Percentiles rank a stretch among this genome's conserved stretches.
phyloP scores from a whole-genome alignment of 2,329 filamentous ascomycete genomes.

The Ophiostoma sp. region DNA sequence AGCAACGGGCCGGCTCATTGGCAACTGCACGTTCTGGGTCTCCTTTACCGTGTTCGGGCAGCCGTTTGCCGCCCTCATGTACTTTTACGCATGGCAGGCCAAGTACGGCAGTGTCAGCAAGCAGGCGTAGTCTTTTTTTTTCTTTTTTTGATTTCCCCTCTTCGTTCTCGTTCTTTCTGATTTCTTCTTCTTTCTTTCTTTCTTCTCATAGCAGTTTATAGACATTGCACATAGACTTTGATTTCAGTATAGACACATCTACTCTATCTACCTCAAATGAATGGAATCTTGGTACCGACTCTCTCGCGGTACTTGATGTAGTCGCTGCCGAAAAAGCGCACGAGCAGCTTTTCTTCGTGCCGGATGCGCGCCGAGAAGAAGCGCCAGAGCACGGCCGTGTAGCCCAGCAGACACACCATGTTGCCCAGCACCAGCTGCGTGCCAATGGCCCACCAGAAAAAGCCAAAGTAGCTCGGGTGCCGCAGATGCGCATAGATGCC shows the following conservation, averaged over 20 bases:
- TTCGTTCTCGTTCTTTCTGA: not conserved
- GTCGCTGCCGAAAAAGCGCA: slow-evolving; percentile 77
- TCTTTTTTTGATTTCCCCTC: not conserved
- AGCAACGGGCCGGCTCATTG: slow-evolving; percentile 69
- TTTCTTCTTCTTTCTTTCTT: no score
- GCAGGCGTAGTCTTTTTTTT: slow-evolving; percentile 17
- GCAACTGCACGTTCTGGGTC: slow-evolving; percentile 94
- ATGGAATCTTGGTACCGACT: slow-evolving; percentile 75
- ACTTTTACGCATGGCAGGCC: slow-evolving; percentile 98
- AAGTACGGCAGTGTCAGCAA: slow-evolving; percentile 83
- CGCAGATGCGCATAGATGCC: slow-evolving; percentile 72
- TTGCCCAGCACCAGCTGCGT: slow-evolving; percentile 91
- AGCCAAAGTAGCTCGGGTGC: slow-evolving; percentile 94
- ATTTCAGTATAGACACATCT: not conserved
- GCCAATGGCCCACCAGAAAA: slow-evolving; percentile 97
- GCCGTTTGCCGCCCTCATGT: slow-evolving; percentile 83
- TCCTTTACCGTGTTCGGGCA: slow-evolving; percentile 94
- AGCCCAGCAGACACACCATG: slow-evolving; percentile 66
- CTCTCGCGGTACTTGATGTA: slow-evolving; percentile 68
- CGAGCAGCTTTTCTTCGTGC: slow-evolving; percentile 71
- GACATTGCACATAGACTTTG: not conserved
- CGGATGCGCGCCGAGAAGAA: slow-evolving; percentile 74
- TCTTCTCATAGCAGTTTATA: no score
- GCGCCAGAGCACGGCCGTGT: slow-evolving; percentile 69
- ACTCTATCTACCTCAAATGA: slow-evolving; percentile 43